phyloP scores from a whole-genome alignment of 768 basidiomycete genomes.

The Naematelia encephala region DNA sequence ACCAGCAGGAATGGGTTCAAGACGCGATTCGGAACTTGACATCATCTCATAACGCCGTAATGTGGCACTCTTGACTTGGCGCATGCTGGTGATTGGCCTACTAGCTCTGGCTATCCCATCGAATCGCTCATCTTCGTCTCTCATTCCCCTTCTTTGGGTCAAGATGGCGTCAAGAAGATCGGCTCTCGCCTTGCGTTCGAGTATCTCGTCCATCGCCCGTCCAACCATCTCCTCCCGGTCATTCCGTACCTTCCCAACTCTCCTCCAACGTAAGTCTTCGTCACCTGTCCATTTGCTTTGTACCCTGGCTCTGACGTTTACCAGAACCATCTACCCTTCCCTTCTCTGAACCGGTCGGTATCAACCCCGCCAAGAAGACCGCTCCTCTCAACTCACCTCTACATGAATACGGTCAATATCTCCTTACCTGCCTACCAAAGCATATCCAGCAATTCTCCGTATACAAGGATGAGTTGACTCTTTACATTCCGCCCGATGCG shows the following conservation, averaged over 20 bases:
- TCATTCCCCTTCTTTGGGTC: too few relatives aligned
- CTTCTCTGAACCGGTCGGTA: slow-evolving; percentile 83
- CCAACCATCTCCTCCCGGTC: slow-evolving; percentile 12
- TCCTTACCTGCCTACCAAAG: slow-evolving; percentile 89
- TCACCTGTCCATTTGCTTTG: not conserved
- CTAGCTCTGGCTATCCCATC: not conserved
- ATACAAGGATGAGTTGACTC: slow-evolving; percentile 87
- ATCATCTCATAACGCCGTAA: not conserved
- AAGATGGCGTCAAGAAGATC: slow-evolving; percentile 18
- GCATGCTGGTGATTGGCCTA: too few relatives aligned
- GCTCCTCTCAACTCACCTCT: slow-evolving; percentile 73
- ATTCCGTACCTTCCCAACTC: slow-evolving; percentile 9
- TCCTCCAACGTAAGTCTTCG: not conserved
- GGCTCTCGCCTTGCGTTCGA: slow-evolving; percentile 11
- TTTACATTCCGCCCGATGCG: slow-evolving; percentile 78
- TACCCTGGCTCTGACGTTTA: not conserved
- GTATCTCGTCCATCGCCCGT: slow-evolving; percentile 4
- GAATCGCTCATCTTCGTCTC: not conserved
- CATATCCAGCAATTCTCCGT: slow-evolving; percentile 98
- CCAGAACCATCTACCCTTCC: slow-evolving; percentile 56
- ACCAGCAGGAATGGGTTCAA: too few relatives aligned
- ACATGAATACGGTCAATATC: slow-evolving; percentile 89
- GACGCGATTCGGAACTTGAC: too few relatives aligned
- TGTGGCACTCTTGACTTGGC: too few relatives aligned
- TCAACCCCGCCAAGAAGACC: slow-evolving; percentile 72